Percentiles rank a stretch among this genome's conserved stretches.
Conservation (phyloP, 2,329 filamentous ascomycete species). For the Stachybotrys chartarum region DNA sequence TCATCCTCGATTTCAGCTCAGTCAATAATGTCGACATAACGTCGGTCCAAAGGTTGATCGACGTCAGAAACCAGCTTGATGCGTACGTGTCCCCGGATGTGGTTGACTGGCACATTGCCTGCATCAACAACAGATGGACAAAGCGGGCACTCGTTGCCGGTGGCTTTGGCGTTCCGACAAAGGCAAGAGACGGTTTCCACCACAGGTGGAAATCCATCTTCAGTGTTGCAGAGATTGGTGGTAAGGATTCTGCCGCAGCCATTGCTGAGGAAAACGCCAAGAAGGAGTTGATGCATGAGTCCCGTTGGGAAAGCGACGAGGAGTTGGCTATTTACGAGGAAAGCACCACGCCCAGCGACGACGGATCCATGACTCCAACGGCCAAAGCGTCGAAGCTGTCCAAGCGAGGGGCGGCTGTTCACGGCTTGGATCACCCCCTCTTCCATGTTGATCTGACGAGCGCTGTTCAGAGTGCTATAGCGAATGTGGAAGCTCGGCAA, state of each 20-base stretch:
- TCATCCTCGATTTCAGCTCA: conserved; percentile 88
- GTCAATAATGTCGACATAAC: conserved; percentile 95
- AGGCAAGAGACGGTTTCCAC: conserved; percentile 35
- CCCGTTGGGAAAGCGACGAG: conserved; percentile 18
- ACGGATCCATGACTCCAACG: conserved; percentile 18
- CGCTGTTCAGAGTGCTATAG: conserved; percentile 79
- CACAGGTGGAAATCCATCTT: conserved; percentile 92
- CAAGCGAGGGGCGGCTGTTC: conserved; percentile 59
- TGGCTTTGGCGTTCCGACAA: conserved; percentile 78
- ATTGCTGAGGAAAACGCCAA: conserved; percentile 59
- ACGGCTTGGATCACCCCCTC: conserved; percentile 81
- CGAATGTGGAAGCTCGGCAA: conserved; percentile 59
- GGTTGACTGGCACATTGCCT: conserved; percentile 95
- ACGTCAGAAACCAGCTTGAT: conserved; percentile 90
- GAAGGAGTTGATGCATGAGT: conserved; percentile 6
- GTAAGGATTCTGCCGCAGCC: conserved; percentile 60
- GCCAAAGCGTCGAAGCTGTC: conserved; percentile 14
- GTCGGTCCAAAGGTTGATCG: conserved; percentile 85
- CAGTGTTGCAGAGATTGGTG: conserved; percentile 80
- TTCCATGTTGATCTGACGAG: conserved; percentile 92
- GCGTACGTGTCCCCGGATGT: conserved; percentile 70
- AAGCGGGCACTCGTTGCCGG: conserved; percentile 82
- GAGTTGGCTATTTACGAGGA: conserved; percentile 24
- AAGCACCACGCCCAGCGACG: conserved; percentile 24
- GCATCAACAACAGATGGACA: conserved; percentile 84